These are phyloP conservation scores for Pyrenochaeta sp. DNA, from an alignment of 2,329 filamentous ascomycete genomes.

Conservation along the genomic window DNA sequence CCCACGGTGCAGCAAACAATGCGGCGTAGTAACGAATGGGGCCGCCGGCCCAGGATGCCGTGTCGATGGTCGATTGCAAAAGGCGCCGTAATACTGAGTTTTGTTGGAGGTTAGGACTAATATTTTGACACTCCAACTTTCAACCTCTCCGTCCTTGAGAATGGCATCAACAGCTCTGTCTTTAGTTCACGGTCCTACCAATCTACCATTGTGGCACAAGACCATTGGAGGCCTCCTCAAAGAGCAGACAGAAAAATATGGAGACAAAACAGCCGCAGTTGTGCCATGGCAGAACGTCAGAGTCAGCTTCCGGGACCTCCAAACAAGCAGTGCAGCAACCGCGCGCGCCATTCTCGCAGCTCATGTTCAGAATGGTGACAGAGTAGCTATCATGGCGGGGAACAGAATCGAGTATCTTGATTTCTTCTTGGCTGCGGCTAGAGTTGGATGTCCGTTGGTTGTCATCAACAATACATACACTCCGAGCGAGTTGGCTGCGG, in stretches of 20 bases:
- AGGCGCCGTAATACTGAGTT: background rate
- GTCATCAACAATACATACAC: slow-evolving; percentile 85
- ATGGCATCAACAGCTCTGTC: slow-evolving; percentile 1
- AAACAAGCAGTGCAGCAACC: background rate
- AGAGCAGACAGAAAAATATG: slow-evolving; percentile 1
- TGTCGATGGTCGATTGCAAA: background rate
- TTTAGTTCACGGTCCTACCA: slow-evolving; percentile 3
- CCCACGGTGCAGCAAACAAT: background rate
- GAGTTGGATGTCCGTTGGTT: slow-evolving; percentile 61
- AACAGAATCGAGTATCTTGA: slow-evolving; percentile 64
- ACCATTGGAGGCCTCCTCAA: slow-evolving; percentile 3
- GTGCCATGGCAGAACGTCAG: slow-evolving; percentile 5
- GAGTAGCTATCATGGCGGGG: slow-evolving; percentile 75
- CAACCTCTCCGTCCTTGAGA: background rate
- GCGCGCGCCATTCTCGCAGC: slow-evolving; percentile 62
- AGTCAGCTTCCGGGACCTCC: slow-evolving; percentile 1
- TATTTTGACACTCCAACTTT: background rate
- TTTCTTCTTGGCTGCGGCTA: slow-evolving; percentile 73
- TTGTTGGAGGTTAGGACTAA: background rate
- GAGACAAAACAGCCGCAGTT: slow-evolving; percentile 4
- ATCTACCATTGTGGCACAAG: slow-evolving; percentile 2
- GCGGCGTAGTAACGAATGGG: background rate
- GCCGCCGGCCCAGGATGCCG: too few relatives aligned
- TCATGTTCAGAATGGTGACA: slow-evolving; percentile 71
- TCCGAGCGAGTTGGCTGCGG: slow-evolving; percentile 72